Evolutionary conservation across 306 rosid species (phyloP), one percentile per base, ranked within the genome.

Genomic region (Inga oerstediana): DNA sequence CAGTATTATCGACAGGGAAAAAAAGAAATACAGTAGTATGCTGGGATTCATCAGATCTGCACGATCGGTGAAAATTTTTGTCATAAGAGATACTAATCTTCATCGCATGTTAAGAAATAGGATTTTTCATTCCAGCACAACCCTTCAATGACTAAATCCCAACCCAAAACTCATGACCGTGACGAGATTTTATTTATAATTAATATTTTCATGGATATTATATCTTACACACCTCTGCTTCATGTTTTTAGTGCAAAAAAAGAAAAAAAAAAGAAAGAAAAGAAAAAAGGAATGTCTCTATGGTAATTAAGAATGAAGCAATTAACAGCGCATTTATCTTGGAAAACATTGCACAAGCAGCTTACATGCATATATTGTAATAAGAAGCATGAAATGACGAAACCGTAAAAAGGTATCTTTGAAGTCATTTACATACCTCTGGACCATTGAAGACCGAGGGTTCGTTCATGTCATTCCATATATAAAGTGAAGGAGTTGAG

Each of bases 401-500:
- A 62, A 76, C 41, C 7, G 13, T 20, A 69, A 24, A 72, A 54
- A 6, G 48, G n/a, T 54, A 76, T 17, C 64, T 52, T 44, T n/a
- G 34, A 87, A 79, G 76, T 48, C 46, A 79, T 51, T 13, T 41
- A 39, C 90, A 78, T 89, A 94, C 99, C 98, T 96, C 99, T 0
- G 99, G 98, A 79, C 99, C 99, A 89, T 92, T 96, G 87, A 96
- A 96, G 79, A 96, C 99, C 0, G 99, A 96, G 82, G 99, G 99
- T 76, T 96, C 98, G 39, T 96, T 96, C 99, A 96, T 96, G 85
- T 96, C 99, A 78, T 96, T 96, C 99, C 99, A 96, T 79, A 96
- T 91, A 68, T 94, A 96, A 72, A 96, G 89, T 0, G 98, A 94
- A 78, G 97, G 97, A 74, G 99, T 96, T 10, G 99, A 94, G 43